phyloP scores from a whole-genome alignment of 2,329 filamentous ascomycete species.

The Metarhizium anisopliae region DNA sequence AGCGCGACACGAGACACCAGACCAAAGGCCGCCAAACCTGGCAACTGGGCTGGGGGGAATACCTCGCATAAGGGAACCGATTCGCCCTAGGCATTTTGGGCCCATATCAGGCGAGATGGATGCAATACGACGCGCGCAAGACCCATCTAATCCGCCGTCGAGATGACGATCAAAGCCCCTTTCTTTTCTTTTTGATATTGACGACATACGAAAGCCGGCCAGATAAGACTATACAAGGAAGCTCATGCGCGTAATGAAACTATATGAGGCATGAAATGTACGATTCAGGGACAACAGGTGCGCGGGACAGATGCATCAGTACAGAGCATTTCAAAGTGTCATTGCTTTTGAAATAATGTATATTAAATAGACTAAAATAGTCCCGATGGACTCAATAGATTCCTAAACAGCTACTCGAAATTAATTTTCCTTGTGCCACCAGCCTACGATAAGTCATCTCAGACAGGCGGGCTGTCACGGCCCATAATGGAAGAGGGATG shows the following conservation, averaged over 20 bases:
- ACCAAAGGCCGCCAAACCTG: neutral
- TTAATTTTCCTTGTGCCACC: neutral
- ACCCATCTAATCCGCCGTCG: constrained; percentile 1
- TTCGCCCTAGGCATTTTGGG: neutral
- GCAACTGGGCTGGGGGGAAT: constrained; percentile 1
- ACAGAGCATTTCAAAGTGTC: too few relatives aligned
- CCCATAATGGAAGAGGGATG: neutral
- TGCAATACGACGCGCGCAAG: neutral
- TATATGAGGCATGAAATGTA: neutral
- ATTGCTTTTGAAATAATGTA: too few relatives aligned
- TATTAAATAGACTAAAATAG: too few relatives aligned
- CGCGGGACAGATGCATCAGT: too few relatives aligned
- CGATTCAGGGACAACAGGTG: too few relatives aligned
- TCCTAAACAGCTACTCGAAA: neutral
- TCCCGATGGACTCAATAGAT: too few relatives aligned
- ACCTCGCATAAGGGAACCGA: constrained; percentile 3
- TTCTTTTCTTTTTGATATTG: neutral
- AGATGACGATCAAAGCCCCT: neutral
- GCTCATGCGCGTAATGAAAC: too few relatives aligned
- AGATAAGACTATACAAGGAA: too few relatives aligned
- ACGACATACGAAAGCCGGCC: neutral
- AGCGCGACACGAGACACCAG: neutral
- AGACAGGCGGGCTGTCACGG: neutral
- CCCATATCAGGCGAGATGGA: neutral
- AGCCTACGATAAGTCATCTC: neutral